Evolutionary conservation across 495 filamentous ascomycete species (phyloP).

Genomic region (Glarea lozoyensis): DNA sequence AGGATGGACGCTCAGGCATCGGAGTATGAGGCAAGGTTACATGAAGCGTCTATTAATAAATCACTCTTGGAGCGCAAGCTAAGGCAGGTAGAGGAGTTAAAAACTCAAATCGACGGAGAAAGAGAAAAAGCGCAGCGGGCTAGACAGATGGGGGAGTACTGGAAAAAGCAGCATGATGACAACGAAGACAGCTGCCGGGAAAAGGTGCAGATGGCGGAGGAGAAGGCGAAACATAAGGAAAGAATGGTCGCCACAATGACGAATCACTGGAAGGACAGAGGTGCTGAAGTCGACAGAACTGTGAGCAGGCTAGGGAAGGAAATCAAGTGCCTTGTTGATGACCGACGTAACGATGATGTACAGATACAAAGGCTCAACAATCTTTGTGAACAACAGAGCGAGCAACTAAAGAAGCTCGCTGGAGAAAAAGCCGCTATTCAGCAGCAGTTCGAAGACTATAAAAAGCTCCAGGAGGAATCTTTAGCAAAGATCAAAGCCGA

Average conservation of each 20-base stretch:
- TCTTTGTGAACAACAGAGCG: constrained; percentile 61
- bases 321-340: constrained; percentile 35
- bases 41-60: constrained; percentile 64
- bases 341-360: constrained; percentile 48
- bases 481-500: constrained; percentile 46
- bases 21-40: constrained; percentile 57
- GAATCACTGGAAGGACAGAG: constrained; percentile 54
- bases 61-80: constrained; percentile 67
- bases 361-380: constrained; percentile 47
- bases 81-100: constrained; percentile 67
- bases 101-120: constrained; percentile 58
- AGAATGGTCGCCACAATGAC: constrained; percentile 64
- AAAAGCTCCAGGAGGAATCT: constrained; percentile 50
- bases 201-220: constrained; percentile 53
- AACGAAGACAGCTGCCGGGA: constrained; percentile 49
- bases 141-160: constrained; percentile 50
- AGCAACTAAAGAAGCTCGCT: constrained; percentile 49
- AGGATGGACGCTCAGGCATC: constrained; percentile 60
- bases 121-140: constrained; percentile 47
- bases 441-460: constrained; percentile 52
- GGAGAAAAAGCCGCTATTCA: constrained; percentile 52
- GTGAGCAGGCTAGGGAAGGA: constrained; percentile 45
- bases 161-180: constrained; percentile 53
- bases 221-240: constrained; percentile 44
- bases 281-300: constrained; percentile 45